Evolutionary conservation across 495 filamentous ascomycete genomes (phyloP).

Genomic region (Neurospora sp.): DNA sequence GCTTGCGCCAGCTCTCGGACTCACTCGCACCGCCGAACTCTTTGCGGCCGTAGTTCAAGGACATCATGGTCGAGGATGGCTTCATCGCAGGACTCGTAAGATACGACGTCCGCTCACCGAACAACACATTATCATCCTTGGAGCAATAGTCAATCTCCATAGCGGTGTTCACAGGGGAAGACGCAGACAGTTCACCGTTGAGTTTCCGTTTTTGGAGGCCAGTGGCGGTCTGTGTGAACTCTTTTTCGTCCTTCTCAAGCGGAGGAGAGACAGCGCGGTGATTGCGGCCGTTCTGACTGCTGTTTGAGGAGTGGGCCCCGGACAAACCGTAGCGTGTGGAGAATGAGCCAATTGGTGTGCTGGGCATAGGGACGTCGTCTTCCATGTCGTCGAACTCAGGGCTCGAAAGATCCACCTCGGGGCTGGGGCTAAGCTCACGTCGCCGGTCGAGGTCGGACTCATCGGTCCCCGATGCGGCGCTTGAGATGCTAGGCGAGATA

Average conservation of each 20-base stretch:
- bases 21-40: constrained; percentile 24
- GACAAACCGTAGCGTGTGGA: constrained; percentile 33
- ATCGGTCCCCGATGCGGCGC: constrained; percentile 54
- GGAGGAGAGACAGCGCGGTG: constrained; percentile 70
- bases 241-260: constrained; percentile 88
- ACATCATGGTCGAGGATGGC: constrained; percentile 25
- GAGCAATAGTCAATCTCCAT: constrained; percentile 43
- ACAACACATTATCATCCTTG: constrained; percentile 36
- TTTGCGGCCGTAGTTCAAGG: constrained; percentile 39
- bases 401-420: constrained; percentile 84
- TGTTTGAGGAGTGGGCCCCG: constrained; percentile 22
- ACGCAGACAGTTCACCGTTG: constrained; percentile 37
- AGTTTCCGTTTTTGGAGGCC: constrained; percentile 69
- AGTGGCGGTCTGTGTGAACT: constrained; percentile 91
- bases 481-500: constrained; percentile 80
- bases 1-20: constrained; percentile 39
- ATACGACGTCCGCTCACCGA: constrained; percentile 36
- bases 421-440: constrained; percentile 71
- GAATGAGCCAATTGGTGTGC: constrained; percentile 49
- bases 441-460: constrained; percentile 63
- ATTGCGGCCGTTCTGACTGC: constrained; percentile 37
- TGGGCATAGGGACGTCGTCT: constrained; percentile 44
- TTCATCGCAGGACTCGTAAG: constrained; percentile 35
- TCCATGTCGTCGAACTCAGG: constrained; percentile 75
- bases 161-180: constrained; percentile 28